Evolutionary conservation across 2,329 filamentous ascomycete species (phyloP), one percentile per base, ranked within the genome.

Genomic region (Stagonosporopsis chrysanthemi): DNA sequence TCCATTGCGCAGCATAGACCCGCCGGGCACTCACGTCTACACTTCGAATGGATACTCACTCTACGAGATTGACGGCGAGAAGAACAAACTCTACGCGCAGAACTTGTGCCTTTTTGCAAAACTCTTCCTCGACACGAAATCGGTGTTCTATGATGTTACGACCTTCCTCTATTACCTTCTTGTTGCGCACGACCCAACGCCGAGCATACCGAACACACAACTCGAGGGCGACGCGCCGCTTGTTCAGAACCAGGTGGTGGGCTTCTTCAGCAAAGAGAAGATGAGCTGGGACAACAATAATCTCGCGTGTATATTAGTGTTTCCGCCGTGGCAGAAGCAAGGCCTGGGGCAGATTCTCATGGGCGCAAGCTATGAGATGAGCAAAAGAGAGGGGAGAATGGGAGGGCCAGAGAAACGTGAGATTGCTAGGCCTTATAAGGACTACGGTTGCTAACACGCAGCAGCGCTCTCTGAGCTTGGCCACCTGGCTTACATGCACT

Each of bases 201-300:
- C 72, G 1, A 41, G 54, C 4, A 80, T 70, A 64, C 74, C 44
- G 56, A 74, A 45, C 35, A 70, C 64, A 65, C 71, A 56, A 70
- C 77, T 66, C 15, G 58, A 59, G 3, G 39, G 39, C 2, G 61
- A 61, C 17, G 46, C 51, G 14, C 45, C 42, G 2, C 11, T 42
- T 2, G 39, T n/a, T 1, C 55, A 60, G 17, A 61, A 65, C 3
- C 86, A 89, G 70, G 88, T 97, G 28, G 86, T 94, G 1, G 95
- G 95, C n/a, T 98, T 98, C 83, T 99, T 98, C 80, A 96, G 91
- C 62, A 98, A 99, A 75, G 95, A 99, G 77, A 98, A 98, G 76
- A 90, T 97, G 82, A 97, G 92, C 3, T 99, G 95, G 94, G 95
- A 99, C 71, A 93, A 94, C 70, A 98, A 99, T 77, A 99, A 98